Evolutionary conservation across 1,139 yeast species (phyloP).

Genomic region (Kodamaea arcana): DNA sequence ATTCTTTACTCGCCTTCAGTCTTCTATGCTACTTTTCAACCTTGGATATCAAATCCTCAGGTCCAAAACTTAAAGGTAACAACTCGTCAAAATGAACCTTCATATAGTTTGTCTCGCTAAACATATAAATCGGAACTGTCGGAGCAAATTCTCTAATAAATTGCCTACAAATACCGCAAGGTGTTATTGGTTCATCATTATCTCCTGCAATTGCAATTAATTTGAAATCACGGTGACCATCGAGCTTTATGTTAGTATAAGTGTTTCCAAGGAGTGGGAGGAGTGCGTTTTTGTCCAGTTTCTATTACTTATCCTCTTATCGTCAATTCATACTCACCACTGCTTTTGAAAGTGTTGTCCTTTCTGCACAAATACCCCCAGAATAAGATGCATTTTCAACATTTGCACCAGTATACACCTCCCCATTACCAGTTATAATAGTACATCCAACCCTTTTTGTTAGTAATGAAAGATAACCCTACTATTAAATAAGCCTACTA

Average conservation of each 20-base stretch:
- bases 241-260: conserved; percentile 17
- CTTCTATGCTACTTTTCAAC: too few species aligned
- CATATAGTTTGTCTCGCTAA: conserved; percentile 45
- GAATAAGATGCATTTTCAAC: conserved; percentile 92
- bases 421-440: conserved; percentile 49
- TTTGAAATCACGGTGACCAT: conserved; percentile 43
- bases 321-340: conserved; percentile 20
- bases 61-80: conserved; percentile 85
- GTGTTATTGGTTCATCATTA: conserved; percentile 58
- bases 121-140: conserved; percentile 58
- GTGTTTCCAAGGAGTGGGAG: too few species aligned
- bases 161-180: conserved; percentile 95
- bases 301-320: too few species aligned
- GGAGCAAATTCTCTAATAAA: conserved; percentile 70
- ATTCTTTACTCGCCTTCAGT: too few species aligned
- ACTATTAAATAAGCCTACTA: not conserved
- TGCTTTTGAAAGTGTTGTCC: conserved; percentile 71
- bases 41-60: conserved; percentile 60
- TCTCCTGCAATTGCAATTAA: conserved; percentile 76
- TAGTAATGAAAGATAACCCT: conserved; percentile 13
- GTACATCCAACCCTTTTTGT: conserved; percentile 73
- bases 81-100: conserved; percentile 55
- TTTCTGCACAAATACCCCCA: conserved; percentile 87
- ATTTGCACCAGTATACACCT: conserved; percentile 68
- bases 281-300: too few species aligned